Percentiles rank a stretch among this genome's conserved stretches.
Evolutionary conservation across 2,329 filamentous ascomycete species (phyloP).

Genomic region (Pseudophaeomoniella oleicola): DNA sequence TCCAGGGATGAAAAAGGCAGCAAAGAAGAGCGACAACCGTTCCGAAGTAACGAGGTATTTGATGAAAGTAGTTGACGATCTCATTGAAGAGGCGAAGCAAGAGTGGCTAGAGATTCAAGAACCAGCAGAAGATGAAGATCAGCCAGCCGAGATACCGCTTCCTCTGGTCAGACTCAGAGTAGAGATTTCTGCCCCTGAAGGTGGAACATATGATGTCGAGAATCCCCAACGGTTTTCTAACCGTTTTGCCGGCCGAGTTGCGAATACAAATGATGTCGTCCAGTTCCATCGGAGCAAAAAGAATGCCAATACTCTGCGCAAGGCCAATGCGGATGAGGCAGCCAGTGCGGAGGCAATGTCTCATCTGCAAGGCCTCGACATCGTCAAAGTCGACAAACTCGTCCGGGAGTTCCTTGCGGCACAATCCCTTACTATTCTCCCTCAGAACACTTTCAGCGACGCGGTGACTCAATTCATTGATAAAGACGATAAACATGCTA

Average conservation of each 20-base stretch:
- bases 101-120: conserved; percentile 73
- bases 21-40: conserved; percentile 70
- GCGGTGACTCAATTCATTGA: conserved; percentile 86
- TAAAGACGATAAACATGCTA: conserved; percentile 87
- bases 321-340: conserved; percentile 36
- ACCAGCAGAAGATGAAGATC: conserved; percentile 39
- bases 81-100: conserved; percentile 71
- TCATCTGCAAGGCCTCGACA: conserved; percentile 49
- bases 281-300: conserved; percentile 85
- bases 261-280: conserved; percentile 86
- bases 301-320: conserved; percentile 22
- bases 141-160: conserved; percentile 41
- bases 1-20: conserved; percentile 60
- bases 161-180: conserved; percentile 83
- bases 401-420: conserved; percentile 77
- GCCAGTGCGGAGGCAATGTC: conserved; percentile 50
- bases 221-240: conserved; percentile 96
- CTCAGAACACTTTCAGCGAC: conserved; percentile 83
- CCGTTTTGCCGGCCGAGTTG: conserved; percentile 76
- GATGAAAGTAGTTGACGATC: conserved; percentile 62
- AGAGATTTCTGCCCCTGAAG: conserved; percentile 74
- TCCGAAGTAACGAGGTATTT: conserved; percentile 65
- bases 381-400: conserved; percentile 73
- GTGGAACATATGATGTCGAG: conserved; percentile 75
- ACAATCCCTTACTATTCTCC: conserved; percentile 82